A percentile compares a stretch with the other conserved stretches of the same genome.
These are phyloP conservation scores for Trichosphaerium sp. DNA, from an alignment of 78 protist genomes.

Conservation along the genomic window DNA sequence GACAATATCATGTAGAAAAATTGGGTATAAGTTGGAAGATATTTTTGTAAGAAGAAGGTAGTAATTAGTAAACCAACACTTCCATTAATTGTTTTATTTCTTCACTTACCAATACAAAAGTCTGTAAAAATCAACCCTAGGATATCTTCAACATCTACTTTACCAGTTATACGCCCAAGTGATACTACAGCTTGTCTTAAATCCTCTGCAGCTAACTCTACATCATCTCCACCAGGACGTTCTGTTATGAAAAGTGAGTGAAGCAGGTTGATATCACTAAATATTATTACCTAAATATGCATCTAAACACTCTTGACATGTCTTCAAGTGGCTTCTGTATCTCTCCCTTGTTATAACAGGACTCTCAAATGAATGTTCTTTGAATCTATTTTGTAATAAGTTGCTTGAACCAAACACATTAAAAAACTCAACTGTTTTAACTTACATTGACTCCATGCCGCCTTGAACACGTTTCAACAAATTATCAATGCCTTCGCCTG, in stretches of 20 bases:
- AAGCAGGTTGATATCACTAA: neutral
- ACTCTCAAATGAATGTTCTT: too few relatives aligned
- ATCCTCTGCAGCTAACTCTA: conserved; percentile 47
- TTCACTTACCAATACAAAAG: conserved; percentile 78
- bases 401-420: too few relatives aligned
- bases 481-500: too few relatives aligned
- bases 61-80: too few relatives aligned
- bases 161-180: conserved; percentile 42
- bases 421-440: too few relatives aligned
- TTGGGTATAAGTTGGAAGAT: too few relatives aligned
- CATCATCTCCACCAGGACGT: too few relatives aligned
- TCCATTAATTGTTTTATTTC: conserved; percentile 9
- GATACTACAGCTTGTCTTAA: conserved; percentile 39
- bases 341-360: conserved; percentile 39
- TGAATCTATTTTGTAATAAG: too few relatives aligned
- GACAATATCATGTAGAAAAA: too few relatives aligned
- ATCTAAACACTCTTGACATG: conserved; percentile 27
- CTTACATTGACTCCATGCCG: too few relatives aligned
- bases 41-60: too few relatives aligned
- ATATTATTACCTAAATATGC: neutral
- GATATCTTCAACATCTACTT: conserved; percentile 58
- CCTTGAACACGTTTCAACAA: too few relatives aligned
- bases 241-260: neutral
- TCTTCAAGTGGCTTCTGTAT: conserved; percentile 25
- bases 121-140: conserved; percentile 68